Evolutionary conservation across 768 basidiomycete species (phyloP), one percentile per base, ranked within the genome.

Genomic region (Macrolepiota dolichaula): DNA sequence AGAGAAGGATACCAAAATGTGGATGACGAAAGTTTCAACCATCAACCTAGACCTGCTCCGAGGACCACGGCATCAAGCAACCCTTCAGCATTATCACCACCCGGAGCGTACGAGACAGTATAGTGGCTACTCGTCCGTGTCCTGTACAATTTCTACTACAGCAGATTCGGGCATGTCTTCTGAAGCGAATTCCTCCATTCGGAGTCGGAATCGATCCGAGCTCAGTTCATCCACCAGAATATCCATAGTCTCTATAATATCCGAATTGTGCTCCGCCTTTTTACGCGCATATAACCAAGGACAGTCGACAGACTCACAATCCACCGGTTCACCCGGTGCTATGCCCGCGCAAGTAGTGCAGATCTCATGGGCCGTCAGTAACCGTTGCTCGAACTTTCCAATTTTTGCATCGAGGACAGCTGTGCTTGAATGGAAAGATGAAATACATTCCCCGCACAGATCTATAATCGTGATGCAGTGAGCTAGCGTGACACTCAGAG

Each of bases 261-360:
- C 72, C 51, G 74, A 65, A 56, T 74, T 75, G 25, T 70, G 69
- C 53, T 88, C 85, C 4, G 81, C 77, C 65, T 84, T 87, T 62
- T 81, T 83, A 37, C 92, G 78, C 32, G 87, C 82, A 65, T 85
- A 97, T 36, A 94, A 72, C 85, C 92, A 89, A 0, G 88, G 83
- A 70, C 96, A 98, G 68, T 97, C 94, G 50, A 92, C 75, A 7
- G 92, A 93, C 67, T 90, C 86, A 73, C 96, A 98, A 36, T 81
- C 71, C 50, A 87, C 81, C 0, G 81, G 79, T 59, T 93, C 92
- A 12, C 73, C 74, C 3, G 77, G 72, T 1, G 86, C 78, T 0
- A 77, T 79, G 2, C 76, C 74, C 3, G 86, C 76, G 70, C 96
- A 98, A 2, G 87, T 84, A 7, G 77, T 76, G 69, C 96, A 98